A percentile compares a stretch with the other conserved stretches of the same genome.
Conservation (phyloP, 2,329 filamentous ascomycete genomes). For the Tolypocladium nubicola region DNA sequence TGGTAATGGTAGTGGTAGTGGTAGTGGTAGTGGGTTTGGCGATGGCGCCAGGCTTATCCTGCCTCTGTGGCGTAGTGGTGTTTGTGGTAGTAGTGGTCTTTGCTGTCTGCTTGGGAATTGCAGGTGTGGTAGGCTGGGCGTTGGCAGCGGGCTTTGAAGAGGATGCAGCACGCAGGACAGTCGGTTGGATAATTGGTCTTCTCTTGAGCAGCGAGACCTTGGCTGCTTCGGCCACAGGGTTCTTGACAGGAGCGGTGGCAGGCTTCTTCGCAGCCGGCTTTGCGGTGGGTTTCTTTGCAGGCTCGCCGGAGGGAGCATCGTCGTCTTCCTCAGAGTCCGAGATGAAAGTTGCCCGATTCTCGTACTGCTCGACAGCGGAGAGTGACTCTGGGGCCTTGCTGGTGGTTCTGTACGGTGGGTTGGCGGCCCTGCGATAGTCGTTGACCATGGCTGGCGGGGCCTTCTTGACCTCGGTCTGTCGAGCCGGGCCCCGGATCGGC, state of each 20-base stretch:
- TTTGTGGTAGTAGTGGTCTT: not conserved
- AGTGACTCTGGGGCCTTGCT: slow-evolving; percentile 10
- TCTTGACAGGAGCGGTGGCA: slow-evolving; percentile 5
- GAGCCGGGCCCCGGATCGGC: slow-evolving; percentile 12
- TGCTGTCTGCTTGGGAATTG: not conserved
- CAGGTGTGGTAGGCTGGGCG: not conserved
- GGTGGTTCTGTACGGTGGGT: slow-evolving; percentile 20
- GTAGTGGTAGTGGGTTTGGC: not conserved
- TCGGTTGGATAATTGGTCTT: not conserved
- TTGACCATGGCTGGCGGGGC: slow-evolving; percentile 45
- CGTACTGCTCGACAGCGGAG: slow-evolving; percentile 17
- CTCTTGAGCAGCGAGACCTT: slow-evolving; percentile 11
- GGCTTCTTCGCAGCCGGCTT: not conserved
- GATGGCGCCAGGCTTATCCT: slow-evolving; percentile 2
- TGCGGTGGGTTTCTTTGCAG: slow-evolving; percentile 6
- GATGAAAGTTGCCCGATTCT: slow-evolving; percentile 26
- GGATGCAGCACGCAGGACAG: not conserved
- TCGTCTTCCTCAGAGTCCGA: slow-evolving; percentile 26
- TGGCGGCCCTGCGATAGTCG: slow-evolving; percentile 35
- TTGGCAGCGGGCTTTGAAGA: slow-evolving; percentile 3
- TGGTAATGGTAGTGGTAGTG: not conserved
- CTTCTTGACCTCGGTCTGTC: slow-evolving; percentile 28
- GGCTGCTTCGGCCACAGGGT: not conserved
- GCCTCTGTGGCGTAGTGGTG: slow-evolving; percentile 9
- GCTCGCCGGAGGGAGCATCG: slow-evolving; percentile 18